phyloP scores from a whole-genome alignment of 192 early-diverging fungal genomes.

The Glomus cerebriforme region DNA sequence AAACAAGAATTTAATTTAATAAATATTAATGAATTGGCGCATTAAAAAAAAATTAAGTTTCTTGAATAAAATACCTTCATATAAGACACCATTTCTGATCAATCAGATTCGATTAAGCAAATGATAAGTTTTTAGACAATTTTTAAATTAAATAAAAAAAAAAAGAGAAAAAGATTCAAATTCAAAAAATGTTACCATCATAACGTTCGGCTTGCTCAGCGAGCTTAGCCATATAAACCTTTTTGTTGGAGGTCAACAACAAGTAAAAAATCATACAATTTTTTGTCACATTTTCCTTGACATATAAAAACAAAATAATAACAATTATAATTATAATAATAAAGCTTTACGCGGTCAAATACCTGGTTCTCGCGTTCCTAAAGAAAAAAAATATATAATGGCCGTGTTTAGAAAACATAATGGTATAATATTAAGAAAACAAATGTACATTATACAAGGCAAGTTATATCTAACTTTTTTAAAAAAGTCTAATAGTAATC shows the following conservation, averaged over 20 bases:
- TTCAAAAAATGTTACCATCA: conserved; percentile 65
- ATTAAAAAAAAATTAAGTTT: conserved; percentile 16
- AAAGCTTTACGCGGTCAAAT: conserved; percentile 27
- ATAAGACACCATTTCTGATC: conserved; percentile 42
- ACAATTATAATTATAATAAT: neutral
- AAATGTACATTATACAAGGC: neutral
- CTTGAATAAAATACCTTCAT: conserved; percentile 34
- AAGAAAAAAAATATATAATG: neutral
- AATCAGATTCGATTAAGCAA: neutral
- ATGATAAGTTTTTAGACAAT: neutral
- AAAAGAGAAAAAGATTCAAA: neutral
- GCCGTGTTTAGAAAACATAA: neutral
- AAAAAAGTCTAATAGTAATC: neutral
- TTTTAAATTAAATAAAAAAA: neutral
- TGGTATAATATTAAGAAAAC: neutral
- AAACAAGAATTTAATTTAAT: neutral
- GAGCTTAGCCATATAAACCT: conserved; percentile 99
- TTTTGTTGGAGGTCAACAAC: conserved; percentile 59
- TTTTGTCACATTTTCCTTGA: conserved; percentile 23
- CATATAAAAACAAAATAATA: neutral
- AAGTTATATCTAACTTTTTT: neutral
- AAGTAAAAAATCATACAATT: conserved; percentile 24
- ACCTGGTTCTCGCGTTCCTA: conserved; percentile 42
- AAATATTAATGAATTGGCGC: conserved; percentile 11
- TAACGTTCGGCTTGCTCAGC: conserved; percentile 97